Evolutionary conservation across 2,329 filamentous ascomycete genomes (phyloP).

Genomic region (Colletotrichum coccodes): DNA sequence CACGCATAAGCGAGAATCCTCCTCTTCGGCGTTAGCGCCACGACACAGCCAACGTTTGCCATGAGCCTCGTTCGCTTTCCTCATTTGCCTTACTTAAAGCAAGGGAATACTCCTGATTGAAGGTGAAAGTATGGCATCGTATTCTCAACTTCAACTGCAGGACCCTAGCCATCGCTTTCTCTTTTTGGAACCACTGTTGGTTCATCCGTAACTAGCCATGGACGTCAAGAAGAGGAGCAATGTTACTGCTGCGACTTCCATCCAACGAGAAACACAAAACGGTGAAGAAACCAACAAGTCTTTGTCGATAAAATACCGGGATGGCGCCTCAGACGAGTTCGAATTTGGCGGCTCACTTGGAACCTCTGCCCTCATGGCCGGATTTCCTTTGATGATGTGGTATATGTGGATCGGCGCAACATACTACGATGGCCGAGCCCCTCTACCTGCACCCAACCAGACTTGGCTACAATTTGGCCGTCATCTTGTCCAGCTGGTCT

Average conservation of each 20-base stretch:
- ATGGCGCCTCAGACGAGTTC: conserved; percentile 53
- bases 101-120: background rate
- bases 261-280: background rate
- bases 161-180: background rate
- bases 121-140: background rate
- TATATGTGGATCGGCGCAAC: conserved; percentile 99
- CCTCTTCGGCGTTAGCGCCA: background rate
- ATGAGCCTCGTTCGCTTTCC: background rate
- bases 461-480: conserved; percentile 75
- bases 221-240: background rate
- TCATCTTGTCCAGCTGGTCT: conserved; percentile 77
- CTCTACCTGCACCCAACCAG: conserved; percentile 73
- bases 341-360: conserved; percentile 92
- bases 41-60: background rate
- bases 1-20: background rate
- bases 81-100: background rate
- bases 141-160: background rate
- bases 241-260: background rate
- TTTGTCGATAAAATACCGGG: background rate
- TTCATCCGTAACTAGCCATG: background rate
- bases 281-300: background rate
- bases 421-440: conserved; percentile 89
- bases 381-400: conserved; percentile 96
- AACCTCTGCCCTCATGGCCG: conserved; percentile 85
- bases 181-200: too few relatives aligned